Base-by-base conservation (phyloP, 768 basidiomycete species). In the Lentinula lateritia region DNA sequence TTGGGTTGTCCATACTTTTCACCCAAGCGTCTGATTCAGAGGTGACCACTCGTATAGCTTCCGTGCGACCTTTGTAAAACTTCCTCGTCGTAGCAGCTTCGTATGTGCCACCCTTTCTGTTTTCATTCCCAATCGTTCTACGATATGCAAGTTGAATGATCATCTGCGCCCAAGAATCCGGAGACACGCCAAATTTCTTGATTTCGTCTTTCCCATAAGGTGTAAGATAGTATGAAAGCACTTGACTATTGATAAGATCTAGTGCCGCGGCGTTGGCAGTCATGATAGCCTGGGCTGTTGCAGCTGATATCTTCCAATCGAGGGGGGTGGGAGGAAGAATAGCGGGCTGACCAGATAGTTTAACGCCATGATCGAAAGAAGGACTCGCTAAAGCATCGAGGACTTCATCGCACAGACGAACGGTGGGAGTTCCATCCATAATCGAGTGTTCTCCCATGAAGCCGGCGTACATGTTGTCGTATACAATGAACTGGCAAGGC, bases 161-260 rank as follows among this genome's bases (percentile, higher is more conserved):
- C 83, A 97, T 86, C 76, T 98, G 95, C 50, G 91, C 88, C 93
- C 94, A 97, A 32, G 90, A 90, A 69, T 98, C 95, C 2, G 95
- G 95, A 45, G 93, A 92, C n/a, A 90, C 86, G 38, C 90, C 87
- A 66, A 92, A 93, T 13, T 80, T 75, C 79, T 96, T 97, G 76
- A 96, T 92, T 16, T 84, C 82, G 48, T 83, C 82, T 73, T 95
- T 96, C 38, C 95, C 95, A 67, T 95, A 98, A 1, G 76, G 71
- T 1, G 92, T 93, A 43, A 83, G 76, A 62, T 82, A 72, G 73
- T 86, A 86, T 20, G 77, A 76, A 62, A 94, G 74, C 60, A 78
- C 77, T 67, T 94, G 92, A 32, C 81, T 78, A 42, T 82, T 78
- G 43, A 86, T 77, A 54, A 93, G 84, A 46, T 80, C 81, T 6